A percentile compares a stretch with the other conserved stretches of the same genome.
Evolutionary conservation across 2,329 filamentous ascomycete genomes (phyloP).

Genomic region (Trichoderma sp.): DNA sequence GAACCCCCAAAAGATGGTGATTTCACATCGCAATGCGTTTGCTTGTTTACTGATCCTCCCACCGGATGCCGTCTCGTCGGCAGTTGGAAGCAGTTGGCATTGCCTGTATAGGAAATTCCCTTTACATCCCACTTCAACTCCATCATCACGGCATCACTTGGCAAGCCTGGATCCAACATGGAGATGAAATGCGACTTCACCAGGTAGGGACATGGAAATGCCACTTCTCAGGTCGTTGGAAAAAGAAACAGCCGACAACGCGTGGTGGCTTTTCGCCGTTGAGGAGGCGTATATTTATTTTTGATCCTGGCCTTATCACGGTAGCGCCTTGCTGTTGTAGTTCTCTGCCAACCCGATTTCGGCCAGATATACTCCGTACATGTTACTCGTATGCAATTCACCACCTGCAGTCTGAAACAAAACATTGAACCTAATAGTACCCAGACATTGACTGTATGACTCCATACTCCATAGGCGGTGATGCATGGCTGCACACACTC

Average conservation of each 20-base stretch:
- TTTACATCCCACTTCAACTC: background rate
- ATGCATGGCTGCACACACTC: conserved; percentile 13
- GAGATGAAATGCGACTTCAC: background rate
- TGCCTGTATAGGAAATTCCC: background rate
- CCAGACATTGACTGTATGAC: background rate
- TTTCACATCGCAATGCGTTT: background rate
- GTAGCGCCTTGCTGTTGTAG: background rate
- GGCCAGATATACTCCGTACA: background rate
- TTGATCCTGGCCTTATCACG: background rate
- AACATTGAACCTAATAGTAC: background rate
- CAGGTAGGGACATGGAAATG: background rate
- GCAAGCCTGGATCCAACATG: background rate
- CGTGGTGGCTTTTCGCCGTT: background rate
- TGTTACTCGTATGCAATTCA: background rate
- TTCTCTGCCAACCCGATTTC: background rate
- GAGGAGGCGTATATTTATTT: background rate
- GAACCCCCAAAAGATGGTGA: background rate
- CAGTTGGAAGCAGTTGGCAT: background rate
- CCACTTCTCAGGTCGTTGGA: background rate
- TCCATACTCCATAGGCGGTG: too few species aligned
- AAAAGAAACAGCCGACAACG: background rate
- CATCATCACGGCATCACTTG: background rate
- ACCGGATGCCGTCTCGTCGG: background rate
- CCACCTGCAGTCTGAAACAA: background rate
- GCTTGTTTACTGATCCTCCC: background rate